A percentile compares a stretch with the other conserved stretches of the same genome.
Conservation (phyloP, 2,329 filamentous ascomycete genomes). For the Penicillium sp. region DNA sequence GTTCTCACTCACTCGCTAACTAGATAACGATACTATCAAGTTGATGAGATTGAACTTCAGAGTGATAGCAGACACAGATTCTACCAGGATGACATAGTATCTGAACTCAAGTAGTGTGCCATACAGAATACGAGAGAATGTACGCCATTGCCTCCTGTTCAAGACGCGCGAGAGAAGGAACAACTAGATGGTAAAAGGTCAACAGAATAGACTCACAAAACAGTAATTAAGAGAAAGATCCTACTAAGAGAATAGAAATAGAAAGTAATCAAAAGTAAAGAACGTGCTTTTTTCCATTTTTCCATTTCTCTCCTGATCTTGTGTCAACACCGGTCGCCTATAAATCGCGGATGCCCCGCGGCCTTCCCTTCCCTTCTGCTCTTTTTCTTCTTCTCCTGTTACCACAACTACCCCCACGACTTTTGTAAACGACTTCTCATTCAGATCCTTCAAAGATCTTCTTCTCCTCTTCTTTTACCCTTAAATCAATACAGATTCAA, state of each 20-base stretch:
- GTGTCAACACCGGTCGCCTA: conserved; percentile 43
- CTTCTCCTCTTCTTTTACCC: conserved; percentile 15
- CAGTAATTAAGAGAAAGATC: background rate
- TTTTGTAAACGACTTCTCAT: background rate
- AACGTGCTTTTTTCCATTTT: conserved; percentile 24
- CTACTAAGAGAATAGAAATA: background rate
- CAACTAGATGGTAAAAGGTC: conserved; percentile 1
- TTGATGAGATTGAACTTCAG: too few relatives aligned
- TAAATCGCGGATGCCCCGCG: conserved; percentile 44
- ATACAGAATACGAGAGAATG: background rate
- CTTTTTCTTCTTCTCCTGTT: conserved; percentile 25
- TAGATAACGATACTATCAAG: too few relatives aligned
- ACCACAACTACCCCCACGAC: background rate
- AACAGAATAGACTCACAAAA: conserved; percentile 2
- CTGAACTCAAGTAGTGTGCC: background rate
- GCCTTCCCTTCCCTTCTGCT: conserved; percentile 36
- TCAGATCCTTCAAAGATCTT: conserved; percentile 6
- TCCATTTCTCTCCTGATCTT: conserved; percentile 36
- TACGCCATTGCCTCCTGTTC: background rate
- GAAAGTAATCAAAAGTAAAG: conserved; percentile 9
- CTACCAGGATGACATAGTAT: background rate
- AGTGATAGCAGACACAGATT: background rate
- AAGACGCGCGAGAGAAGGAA: background rate
- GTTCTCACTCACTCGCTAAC: too few relatives aligned
- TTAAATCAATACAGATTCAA: conserved; percentile 20